phyloP scores from a whole-genome alignment of 2,329 filamentous ascomycete genomes.

The Exophiala mesophila region DNA sequence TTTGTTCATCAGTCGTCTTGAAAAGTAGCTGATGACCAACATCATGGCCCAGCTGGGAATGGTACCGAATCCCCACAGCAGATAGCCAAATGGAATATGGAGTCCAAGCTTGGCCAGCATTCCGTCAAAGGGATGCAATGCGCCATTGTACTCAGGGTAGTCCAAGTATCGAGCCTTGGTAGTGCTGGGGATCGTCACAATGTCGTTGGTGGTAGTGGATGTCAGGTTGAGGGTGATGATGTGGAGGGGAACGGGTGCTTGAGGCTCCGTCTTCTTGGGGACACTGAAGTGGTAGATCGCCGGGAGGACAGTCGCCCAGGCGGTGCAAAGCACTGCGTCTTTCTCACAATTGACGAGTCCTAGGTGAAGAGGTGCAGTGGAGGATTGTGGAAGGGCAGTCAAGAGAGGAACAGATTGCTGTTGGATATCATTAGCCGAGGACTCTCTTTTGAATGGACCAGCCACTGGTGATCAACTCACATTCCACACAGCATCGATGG shows the following conservation, averaged over 20 bases:
- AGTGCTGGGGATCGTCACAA: slow-evolving; percentile 51
- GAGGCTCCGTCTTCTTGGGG: slow-evolving; percentile 51
- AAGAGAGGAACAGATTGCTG: slow-evolving; percentile 52
- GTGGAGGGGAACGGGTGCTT: slow-evolving; percentile 49
- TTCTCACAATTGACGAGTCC: slow-evolving; percentile 56
- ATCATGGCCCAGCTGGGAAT: slow-evolving; percentile 62
- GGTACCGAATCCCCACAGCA: slow-evolving; percentile 51
- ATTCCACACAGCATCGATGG: slow-evolving; percentile 50
- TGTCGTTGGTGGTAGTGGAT: slow-evolving; percentile 51
- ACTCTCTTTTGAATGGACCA: not conserved
- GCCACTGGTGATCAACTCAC: slow-evolving; percentile 30
- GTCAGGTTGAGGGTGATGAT: slow-evolving; percentile 54
- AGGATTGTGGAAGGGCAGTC: slow-evolving; percentile 31
- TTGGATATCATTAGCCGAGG: not conserved
- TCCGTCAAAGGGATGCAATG: slow-evolving; percentile 59
- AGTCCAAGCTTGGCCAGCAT: slow-evolving; percentile 50
- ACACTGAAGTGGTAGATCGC: slow-evolving; percentile 55
- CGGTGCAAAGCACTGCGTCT: slow-evolving; percentile 55
- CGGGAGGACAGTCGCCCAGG: slow-evolving; percentile 55
- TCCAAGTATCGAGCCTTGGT: slow-evolving; percentile 41
- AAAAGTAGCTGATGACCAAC: slow-evolving; percentile 58
- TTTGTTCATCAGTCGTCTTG: slow-evolving; percentile 52
- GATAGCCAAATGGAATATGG: slow-evolving; percentile 51
- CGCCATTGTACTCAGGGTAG: slow-evolving; percentile 50
- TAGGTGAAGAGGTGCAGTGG: slow-evolving; percentile 52